Evolutionary conservation across 2,329 filamentous ascomycete species (phyloP), one percentile per base, ranked within the genome.

Genomic region (Pseudogymnoascus sp.): DNA sequence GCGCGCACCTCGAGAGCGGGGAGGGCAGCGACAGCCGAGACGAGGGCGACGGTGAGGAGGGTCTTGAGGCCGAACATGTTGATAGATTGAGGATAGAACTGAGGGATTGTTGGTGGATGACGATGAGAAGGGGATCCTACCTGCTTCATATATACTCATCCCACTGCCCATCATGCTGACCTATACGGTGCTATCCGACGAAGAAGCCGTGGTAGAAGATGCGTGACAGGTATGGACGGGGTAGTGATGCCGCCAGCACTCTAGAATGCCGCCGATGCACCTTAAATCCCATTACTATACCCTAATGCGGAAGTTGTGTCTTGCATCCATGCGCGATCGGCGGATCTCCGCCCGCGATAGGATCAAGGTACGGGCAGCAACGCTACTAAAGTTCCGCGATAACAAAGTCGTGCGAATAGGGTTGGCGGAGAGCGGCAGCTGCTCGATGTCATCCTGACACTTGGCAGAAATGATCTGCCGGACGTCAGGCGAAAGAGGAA

Each of bases 1-100:
- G 69, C 81, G 77, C 70, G 78, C 74, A 66, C 78, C 73, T 67
- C 75, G 7, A 74, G 23, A 28, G 69, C 59, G 11, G 75, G 65
- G 9, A 65, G 34, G 12, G 65, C 34, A 34, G 53, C 59, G 23
- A 63, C 56, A 3, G 28, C 49, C 18, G 63, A 40, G 31, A 66
- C 21, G 23, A 66, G 65, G 37, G 64, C 56, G 23, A 59, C 37
- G 11, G 62, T 38, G 34, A 63, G 61, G 21, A 66, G 53, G 31
- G 49, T 21, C 49, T 56, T 56, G 31, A 40, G 36, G 36, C 36
- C 59, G 16, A 61, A 43, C 36, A 61, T 38, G 4, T 14, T 40
- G 59, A 43, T 61, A 18, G 59, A 46, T 42, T 56, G 16, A 7
- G 49, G 9, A 56, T 56, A 14, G 28, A 36, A 56, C 49, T 34